A percentile compares a stretch with the other conserved stretches of the same genome.
Conservation (phyloP, 768 basidiomycete species). For the Xerocomellus intermedius region DNA sequence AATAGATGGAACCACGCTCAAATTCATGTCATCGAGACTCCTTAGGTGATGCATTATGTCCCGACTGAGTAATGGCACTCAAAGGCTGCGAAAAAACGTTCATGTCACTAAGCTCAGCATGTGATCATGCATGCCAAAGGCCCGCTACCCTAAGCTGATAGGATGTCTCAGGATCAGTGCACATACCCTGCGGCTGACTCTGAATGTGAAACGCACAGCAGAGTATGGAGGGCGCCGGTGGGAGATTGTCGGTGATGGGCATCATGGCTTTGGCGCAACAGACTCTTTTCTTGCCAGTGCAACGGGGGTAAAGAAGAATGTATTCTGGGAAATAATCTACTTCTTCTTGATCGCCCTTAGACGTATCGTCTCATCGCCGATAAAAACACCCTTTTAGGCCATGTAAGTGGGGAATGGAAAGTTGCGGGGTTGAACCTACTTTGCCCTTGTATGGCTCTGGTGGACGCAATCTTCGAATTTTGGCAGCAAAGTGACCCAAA, state of each 20-base stretch:
- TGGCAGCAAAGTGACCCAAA: constrained; percentile 85
- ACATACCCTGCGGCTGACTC: not conserved
- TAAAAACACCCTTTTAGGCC: constrained; percentile 75
- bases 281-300: not conserved
- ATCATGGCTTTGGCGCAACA: not conserved
- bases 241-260: not conserved
- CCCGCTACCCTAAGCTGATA: not conserved
- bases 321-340: constrained; percentile 45
- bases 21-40: not conserved
- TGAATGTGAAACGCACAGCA: not conserved
- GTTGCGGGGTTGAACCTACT: constrained; percentile 47
- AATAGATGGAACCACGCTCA: not conserved
- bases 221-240: too few relatives aligned
- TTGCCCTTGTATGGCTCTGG: constrained; percentile 99
- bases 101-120: too few relatives aligned
- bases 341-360: constrained; percentile 96
- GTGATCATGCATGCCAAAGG: not conserved
- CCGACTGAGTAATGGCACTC: not conserved
- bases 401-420: constrained; percentile 1
- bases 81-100: not conserved
- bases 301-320: not conserved
- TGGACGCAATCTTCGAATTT: constrained; percentile 77
- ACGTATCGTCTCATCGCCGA: constrained; percentile 89
- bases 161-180: not conserved
- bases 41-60: not conserved